These are phyloP conservation scores for Ogataea glucozyma DNA, from an alignment of 805 yeast species.

Conservation along the genomic window DNA sequence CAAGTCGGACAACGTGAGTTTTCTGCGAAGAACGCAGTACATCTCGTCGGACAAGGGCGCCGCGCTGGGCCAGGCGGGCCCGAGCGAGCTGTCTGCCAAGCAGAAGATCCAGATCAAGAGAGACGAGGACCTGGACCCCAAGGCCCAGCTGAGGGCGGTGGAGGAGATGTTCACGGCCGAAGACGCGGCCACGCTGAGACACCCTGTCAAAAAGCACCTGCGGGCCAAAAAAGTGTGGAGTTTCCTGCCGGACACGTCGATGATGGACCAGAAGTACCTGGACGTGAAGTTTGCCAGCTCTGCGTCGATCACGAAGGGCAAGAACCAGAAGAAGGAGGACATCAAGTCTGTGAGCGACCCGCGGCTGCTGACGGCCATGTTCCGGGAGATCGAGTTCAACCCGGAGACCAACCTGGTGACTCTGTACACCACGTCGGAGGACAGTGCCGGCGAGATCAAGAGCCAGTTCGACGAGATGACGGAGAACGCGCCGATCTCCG, in stretches of 20 bases:
- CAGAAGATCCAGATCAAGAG: conserved; percentile 28
- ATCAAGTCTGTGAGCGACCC: conserved; percentile 36
- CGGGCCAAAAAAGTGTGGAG: conserved; percentile 79
- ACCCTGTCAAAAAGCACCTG: conserved; percentile 74
- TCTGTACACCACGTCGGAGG: conserved; percentile 51
- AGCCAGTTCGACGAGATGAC: conserved; percentile 47
- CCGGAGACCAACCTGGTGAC: conserved; percentile 76
- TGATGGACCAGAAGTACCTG: conserved; percentile 76
- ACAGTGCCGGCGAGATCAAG: conserved; percentile 43
- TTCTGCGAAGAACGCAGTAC: conserved; percentile 92
- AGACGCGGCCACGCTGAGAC: conserved; percentile 48
- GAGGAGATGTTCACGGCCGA: conserved; percentile 67
- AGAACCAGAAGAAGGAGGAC: conserved; percentile 33
- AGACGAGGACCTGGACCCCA: conserved; percentile 52
- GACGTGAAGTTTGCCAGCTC: conserved; percentile 63
- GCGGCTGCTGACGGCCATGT: conserved; percentile 58
- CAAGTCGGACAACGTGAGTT: conserved; percentile 42
- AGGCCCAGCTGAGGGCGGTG: conserved; percentile 62
- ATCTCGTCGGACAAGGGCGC: conserved; percentile 61
- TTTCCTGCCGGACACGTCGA: conserved; percentile 85
- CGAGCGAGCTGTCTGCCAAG: conserved; percentile 19
- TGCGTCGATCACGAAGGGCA: conserved; percentile 47
- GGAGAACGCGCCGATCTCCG: conserved; percentile 47
- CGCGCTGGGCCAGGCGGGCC: conserved; percentile 20
- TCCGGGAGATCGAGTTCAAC: conserved; percentile 68